These are phyloP conservation scores for Suillus americanus DNA, from an alignment of 768 basidiomycete species.

Conservation along the genomic window DNA sequence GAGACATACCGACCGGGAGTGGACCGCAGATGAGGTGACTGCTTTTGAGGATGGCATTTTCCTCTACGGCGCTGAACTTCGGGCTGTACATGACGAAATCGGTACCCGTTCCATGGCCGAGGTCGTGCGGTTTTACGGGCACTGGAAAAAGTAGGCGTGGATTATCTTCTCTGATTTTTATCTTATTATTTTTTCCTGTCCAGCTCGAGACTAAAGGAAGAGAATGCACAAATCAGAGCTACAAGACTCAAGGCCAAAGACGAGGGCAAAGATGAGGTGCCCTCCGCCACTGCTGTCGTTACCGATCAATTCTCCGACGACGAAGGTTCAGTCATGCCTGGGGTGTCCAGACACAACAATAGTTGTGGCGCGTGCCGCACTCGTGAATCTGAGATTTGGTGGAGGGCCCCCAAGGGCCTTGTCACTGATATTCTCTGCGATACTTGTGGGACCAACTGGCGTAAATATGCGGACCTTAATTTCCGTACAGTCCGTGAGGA, in stretches of 20 bases:
- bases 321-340: constrained; percentile 71
- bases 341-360: constrained; percentile 49
- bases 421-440: constrained; percentile 79
- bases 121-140: constrained; percentile 80
- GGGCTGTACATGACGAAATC: constrained; percentile 74
- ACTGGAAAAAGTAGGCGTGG: constrained; percentile 74
- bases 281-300: constrained; percentile 34
- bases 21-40: constrained; percentile 65
- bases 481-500: constrained; percentile 74
- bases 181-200: constrained; percentile 9
- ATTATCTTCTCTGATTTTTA: constrained; percentile 6
- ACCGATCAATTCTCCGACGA: constrained; percentile 51
- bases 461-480: constrained; percentile 90
- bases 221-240: constrained; percentile 52
- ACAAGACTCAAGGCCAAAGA: constrained; percentile 33
- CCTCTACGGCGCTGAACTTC: constrained; percentile 77
- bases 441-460: constrained; percentile 82
- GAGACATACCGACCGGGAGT: constrained; percentile 67
- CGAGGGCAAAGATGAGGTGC: constrained; percentile 19
- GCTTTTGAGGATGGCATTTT: constrained; percentile 77
- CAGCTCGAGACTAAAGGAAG: constrained; percentile 69
- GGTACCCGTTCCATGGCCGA: constrained; percentile 68
- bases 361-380: constrained; percentile 86
- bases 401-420: constrained; percentile 91
- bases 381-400: constrained; percentile 79